Conservation (phyloP, 192 early-diverging fungal species). For the Linderina pennispora region DNA sequence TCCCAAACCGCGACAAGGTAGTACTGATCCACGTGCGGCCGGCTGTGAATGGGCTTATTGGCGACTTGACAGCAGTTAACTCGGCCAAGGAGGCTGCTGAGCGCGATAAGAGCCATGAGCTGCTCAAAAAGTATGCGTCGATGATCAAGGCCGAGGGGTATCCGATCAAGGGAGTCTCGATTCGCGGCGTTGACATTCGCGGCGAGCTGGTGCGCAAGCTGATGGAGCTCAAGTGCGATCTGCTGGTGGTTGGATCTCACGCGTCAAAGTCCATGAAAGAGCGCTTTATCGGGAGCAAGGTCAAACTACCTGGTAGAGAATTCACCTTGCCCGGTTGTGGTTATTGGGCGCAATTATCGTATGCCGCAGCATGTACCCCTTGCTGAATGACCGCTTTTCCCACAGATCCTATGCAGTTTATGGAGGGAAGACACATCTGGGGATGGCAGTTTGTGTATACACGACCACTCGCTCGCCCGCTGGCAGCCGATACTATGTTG, state of each 20-base stretch:
- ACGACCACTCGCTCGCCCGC: no score
- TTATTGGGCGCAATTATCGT: no score
- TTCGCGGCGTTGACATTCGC: conserved; percentile 36
- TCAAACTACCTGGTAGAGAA: conserved; percentile 19
- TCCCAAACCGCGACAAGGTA: conserved; percentile 24
- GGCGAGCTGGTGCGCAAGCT: conserved; percentile 44
- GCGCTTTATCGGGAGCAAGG: conserved; percentile 25
- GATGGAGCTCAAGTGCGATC: conserved; percentile 37
- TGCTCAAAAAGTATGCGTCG: conserved; percentile 23
- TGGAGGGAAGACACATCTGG: no score
- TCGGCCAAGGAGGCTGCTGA: conserved; percentile 21
- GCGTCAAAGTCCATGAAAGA: conserved; percentile 23
- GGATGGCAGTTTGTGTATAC: no score
- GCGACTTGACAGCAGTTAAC: conserved; percentile 29
- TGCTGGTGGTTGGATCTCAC: conserved; percentile 21
- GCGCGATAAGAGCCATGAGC: conserved; percentile 23
- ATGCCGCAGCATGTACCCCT: no score
- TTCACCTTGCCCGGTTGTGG: conserved; percentile 34
- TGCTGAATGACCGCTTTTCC: no score
- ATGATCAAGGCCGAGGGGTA: conserved; percentile 31
- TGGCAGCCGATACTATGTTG: no score
- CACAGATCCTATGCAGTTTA: no score
- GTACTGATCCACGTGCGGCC: conserved; percentile 31
- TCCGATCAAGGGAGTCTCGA: conserved; percentile 37
- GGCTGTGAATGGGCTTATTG: conserved; percentile 33